A percentile compares a stretch with the other conserved stretches of the same genome.
phyloP scores from a whole-genome alignment of 345 rosid genomes.

The Anacardium occidentale region DNA sequence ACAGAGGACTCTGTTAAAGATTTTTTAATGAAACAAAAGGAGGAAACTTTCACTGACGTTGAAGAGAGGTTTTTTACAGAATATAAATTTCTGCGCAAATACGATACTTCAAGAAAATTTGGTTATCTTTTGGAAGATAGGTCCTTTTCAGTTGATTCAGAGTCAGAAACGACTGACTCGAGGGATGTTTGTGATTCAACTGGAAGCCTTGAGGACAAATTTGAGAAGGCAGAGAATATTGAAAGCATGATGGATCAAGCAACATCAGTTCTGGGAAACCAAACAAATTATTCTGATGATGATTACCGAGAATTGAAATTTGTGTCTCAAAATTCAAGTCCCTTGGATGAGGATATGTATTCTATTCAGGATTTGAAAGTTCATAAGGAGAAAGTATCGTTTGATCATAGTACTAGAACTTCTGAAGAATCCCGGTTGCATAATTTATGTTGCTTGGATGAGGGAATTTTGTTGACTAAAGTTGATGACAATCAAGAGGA shows the following conservation, averaged over 20 bases:
- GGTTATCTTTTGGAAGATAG: background rate
- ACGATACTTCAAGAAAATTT: background rate
- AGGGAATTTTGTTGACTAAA: slow-evolving; percentile 8
- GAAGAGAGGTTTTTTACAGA: slow-evolving; percentile 8
- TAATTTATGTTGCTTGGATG: slow-evolving; percentile 20
- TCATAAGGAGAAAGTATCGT: slow-evolving; percentile 20
- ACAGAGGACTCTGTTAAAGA: slow-evolving; percentile 13
- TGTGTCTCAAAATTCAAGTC: slow-evolving; percentile 24
- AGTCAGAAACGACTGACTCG: background rate
- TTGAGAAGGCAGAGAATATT: slow-evolving; percentile 12
- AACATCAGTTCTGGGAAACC: background rate
- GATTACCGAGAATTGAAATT: slow-evolving; percentile 51
- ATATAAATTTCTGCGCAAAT: background rate
- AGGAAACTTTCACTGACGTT: background rate
- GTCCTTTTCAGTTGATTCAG: slow-evolving; percentile 4
- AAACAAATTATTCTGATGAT: slow-evolving; percentile 35
- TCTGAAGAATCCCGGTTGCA: slow-evolving; percentile 23
- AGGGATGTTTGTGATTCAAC: slow-evolving; percentile 19
- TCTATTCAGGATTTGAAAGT: background rate
- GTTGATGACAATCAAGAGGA: slow-evolving; percentile 13
- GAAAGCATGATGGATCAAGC: slow-evolving; percentile 9
- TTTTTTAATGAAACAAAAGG: slow-evolving; percentile 1
- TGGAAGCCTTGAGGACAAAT: slow-evolving; percentile 17
- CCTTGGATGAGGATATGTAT: slow-evolving; percentile 16
- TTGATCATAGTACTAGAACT: background rate